A percentile compares a stretch with the other conserved stretches of the same genome.
Conservation (phyloP, 2,329 filamentous ascomycete species). For the Penicillium sp. region DNA sequence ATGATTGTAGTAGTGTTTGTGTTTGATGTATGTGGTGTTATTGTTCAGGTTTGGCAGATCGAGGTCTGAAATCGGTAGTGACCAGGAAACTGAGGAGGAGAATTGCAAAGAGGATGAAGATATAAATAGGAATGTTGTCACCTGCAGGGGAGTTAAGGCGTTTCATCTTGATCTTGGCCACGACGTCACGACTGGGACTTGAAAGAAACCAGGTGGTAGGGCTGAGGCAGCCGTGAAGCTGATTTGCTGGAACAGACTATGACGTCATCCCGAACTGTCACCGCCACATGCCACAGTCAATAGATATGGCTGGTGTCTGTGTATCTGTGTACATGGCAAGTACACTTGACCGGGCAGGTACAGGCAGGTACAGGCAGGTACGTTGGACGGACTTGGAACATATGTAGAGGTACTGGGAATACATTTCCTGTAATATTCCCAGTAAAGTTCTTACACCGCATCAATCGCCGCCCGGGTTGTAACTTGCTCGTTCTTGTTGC, state of each 20-base stretch:
- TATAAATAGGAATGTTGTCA: slow-evolving; percentile 29
- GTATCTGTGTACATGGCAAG: not conserved
- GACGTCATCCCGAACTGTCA: slow-evolving; percentile 7
- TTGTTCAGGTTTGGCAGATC: slow-evolving; percentile 6
- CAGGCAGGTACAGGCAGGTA: not conserved
- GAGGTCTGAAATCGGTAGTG: slow-evolving; percentile 17
- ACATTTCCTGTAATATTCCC: not conserved
- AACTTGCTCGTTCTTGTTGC: slow-evolving; percentile 96
- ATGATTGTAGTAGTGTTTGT: slow-evolving; percentile 21
- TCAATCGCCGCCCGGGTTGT: slow-evolving; percentile 75
- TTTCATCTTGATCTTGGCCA: slow-evolving; percentile 25
- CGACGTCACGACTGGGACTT: slow-evolving; percentile 19
- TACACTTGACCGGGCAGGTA: not conserved
- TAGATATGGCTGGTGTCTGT: not conserved
- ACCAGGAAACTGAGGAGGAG: slow-evolving; percentile 29
- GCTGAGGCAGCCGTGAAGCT: slow-evolving; percentile 14
- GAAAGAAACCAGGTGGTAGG: slow-evolving; percentile 7
- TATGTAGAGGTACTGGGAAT: not conserved
- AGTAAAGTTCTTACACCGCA: slow-evolving; percentile 57
- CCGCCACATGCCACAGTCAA: not conserved
- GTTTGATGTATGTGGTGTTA: not conserved
- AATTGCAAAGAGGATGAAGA: slow-evolving; percentile 30
- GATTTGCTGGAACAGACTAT: slow-evolving; percentile 1
- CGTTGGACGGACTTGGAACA: not conserved
- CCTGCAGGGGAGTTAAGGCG: slow-evolving; percentile 25